phyloP scores from a whole-genome alignment of 2,329 filamentous ascomycete genomes.

The Verticillium tricorpus region DNA sequence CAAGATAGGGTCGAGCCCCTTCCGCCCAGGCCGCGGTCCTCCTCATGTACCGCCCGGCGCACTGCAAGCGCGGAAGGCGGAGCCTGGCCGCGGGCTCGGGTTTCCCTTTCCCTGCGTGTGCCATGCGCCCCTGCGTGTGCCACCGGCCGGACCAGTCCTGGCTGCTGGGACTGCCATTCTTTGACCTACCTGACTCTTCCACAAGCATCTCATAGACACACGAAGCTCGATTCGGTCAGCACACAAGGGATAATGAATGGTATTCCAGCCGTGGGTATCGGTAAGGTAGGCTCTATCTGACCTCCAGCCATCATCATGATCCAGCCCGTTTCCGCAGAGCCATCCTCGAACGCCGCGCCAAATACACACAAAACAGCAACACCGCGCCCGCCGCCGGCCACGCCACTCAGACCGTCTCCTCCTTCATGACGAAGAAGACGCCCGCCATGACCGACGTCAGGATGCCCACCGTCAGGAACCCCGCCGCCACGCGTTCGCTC shows the following conservation, averaged over 20 bases:
- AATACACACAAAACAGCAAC: not conserved
- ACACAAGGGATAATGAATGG: not conserved
- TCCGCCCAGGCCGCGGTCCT: not conserved
- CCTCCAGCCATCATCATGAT: not conserved
- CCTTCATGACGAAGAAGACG: slow-evolving; percentile 42
- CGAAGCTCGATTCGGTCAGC: no score
- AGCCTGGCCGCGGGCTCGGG: not conserved
- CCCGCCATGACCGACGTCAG: slow-evolving; percentile 44
- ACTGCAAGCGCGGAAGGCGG: not conserved
- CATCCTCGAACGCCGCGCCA: not conserved
- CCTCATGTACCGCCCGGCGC: not conserved
- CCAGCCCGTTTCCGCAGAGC: not conserved
- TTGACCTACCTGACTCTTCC: no score
- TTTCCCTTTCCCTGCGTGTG: not conserved
- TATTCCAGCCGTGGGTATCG: not conserved
- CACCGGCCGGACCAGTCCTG: no score
- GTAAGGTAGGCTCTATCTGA: not conserved
- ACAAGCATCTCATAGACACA: no score
- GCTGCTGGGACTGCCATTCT: no score
- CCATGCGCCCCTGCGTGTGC: not conserved
- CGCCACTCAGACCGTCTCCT: slow-evolving; percentile 8
- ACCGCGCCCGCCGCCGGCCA: no score
- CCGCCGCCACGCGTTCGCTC: slow-evolving; percentile 51
- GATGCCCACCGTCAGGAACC: slow-evolving; percentile 49
- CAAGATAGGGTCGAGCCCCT: not conserved